Base-by-base conservation (phyloP, 768 basidiomycete genomes). In the Hygrophorus pudorinus region DNA sequence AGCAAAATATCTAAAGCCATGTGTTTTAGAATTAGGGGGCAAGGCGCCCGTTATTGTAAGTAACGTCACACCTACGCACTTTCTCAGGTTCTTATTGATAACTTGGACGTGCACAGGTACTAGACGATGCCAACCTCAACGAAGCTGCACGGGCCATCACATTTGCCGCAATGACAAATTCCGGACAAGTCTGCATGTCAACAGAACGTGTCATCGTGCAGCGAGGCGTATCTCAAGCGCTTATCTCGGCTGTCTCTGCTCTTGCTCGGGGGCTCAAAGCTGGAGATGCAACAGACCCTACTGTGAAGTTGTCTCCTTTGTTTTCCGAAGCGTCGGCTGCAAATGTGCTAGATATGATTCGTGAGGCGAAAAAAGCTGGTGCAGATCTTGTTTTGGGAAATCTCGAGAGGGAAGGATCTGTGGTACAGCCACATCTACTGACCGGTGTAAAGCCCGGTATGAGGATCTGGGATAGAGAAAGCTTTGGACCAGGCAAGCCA, bases 101-200 rank as follows among this genome's bases (percentile, higher is more conserved):
- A n/a, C n/a, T n/a, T n/a, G n/a, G 7, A 3, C 24, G 24, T 24
- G 3, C 16, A n/a, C 35, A 75, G 75, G 68, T 76, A 5, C 58
- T 76, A 6, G 56, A 71, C 21, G 72, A 76, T 42, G 79, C 78
- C 1, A 65, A 79, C 51, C 50, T 79, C 18, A 53, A 63, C 8
- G 62, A 72, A 33, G 79, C 79, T 0, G 75, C 79, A 0, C 70
- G 71, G 44, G 66, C 64, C 2, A 70, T 76, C 38, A 64, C 64
- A 0, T 64, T 50, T 24, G 68, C 68, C 13, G 65, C 73, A 2
- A 61, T 75, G 52, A 41, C 65, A 0, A 61, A 72, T 53, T 73
- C 71, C 10, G 75, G 76, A 1, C 75, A 78, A 58, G 64, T 76
- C 34, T 78, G 76, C 59, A 75, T 78, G 72, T 74, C 75, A 1